Percentiles rank a stretch among this genome's conserved stretches.
Evolutionary conservation across 768 basidiomycete genomes (phyloP).

Genomic region (Auriscalpium vulgare): DNA sequence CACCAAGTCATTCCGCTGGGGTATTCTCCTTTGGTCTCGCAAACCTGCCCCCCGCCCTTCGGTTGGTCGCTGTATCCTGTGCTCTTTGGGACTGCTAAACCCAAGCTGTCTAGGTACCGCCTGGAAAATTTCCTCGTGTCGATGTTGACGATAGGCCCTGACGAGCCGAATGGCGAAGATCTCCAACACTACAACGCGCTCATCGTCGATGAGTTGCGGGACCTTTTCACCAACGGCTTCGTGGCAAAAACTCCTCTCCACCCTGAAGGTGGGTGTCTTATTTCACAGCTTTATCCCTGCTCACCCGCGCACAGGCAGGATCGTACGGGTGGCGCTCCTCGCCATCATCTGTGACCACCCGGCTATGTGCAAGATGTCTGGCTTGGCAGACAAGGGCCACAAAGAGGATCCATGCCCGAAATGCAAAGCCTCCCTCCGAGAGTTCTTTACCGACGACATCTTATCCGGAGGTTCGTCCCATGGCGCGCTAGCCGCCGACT

Average conservation of each 20-base stretch:
- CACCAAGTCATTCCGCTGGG: neutral
- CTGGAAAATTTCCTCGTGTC: neutral
- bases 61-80: neutral
- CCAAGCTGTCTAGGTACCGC: neutral
- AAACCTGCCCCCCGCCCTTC: neutral
- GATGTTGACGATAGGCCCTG: neutral
- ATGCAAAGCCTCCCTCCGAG: neutral
- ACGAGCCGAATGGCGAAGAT: neutral
- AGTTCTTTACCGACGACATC: slow-evolving; percentile 1
- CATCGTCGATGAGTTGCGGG: neutral
- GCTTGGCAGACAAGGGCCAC: slow-evolving; percentile 10
- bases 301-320: no score
- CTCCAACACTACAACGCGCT: neutral
- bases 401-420: slow-evolving; percentile 6
- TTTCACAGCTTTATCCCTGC: no score
- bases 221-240: neutral
- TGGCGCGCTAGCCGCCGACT: no score
- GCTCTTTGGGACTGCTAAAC: neutral
- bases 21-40: neutral
- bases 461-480: neutral
- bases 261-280: neutral
- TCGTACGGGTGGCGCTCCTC: slow-evolving; percentile 3
- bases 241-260: neutral
- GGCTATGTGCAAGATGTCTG: slow-evolving; percentile 12
- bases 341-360: slow-evolving; percentile 13